phyloP scores from a whole-genome alignment of 768 basidiomycete species.

The Agrocybe pediades region DNA sequence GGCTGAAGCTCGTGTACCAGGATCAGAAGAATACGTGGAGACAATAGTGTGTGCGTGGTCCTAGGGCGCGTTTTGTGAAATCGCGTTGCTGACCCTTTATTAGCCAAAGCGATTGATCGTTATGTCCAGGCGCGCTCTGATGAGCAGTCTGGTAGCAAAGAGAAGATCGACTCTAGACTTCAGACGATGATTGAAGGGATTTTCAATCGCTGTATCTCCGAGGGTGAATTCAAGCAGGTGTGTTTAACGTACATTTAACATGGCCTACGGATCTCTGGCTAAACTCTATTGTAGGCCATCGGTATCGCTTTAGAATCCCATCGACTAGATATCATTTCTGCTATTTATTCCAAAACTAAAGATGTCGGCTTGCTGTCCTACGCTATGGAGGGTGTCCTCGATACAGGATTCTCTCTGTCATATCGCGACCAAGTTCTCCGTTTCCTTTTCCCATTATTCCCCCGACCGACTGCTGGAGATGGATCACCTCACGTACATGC shows the following conservation, averaged over 20 bases:
- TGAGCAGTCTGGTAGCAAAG: slow-evolving; percentile 50
- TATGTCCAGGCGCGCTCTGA: slow-evolving; percentile 75
- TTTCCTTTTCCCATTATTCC: slow-evolving; percentile 86
- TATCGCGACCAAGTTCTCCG: slow-evolving; percentile 83
- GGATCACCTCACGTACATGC: slow-evolving; percentile 78
- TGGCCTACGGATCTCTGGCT: slow-evolving; percentile 14
- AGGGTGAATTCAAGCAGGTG: slow-evolving; percentile 92
- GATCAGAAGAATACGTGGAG: slow-evolving; percentile 87
- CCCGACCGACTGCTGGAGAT: slow-evolving; percentile 66
- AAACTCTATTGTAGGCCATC: slow-evolving; percentile 61
- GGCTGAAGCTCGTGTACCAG: slow-evolving; percentile 60
- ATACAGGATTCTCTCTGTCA: slow-evolving; percentile 84
- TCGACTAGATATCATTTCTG: slow-evolving; percentile 83
- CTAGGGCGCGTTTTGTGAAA: background rate
- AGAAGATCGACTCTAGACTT: slow-evolving; percentile 78
- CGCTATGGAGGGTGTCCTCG: slow-evolving; percentile 89
- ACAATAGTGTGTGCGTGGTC: slow-evolving; percentile 84
- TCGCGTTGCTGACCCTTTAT: slow-evolving; percentile 5
- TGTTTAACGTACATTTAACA: slow-evolving; percentile 15
- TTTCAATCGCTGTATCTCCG: slow-evolving; percentile 80
- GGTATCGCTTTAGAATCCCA: slow-evolving; percentile 94
- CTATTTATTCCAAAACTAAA: slow-evolving; percentile 69
- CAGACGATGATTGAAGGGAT: slow-evolving; percentile 88
- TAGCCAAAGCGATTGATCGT: slow-evolving; percentile 95
- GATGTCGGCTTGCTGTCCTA: slow-evolving; percentile 86